Conservation (phyloP, 345 rosid species). For the Gossypium turneri region DNA sequence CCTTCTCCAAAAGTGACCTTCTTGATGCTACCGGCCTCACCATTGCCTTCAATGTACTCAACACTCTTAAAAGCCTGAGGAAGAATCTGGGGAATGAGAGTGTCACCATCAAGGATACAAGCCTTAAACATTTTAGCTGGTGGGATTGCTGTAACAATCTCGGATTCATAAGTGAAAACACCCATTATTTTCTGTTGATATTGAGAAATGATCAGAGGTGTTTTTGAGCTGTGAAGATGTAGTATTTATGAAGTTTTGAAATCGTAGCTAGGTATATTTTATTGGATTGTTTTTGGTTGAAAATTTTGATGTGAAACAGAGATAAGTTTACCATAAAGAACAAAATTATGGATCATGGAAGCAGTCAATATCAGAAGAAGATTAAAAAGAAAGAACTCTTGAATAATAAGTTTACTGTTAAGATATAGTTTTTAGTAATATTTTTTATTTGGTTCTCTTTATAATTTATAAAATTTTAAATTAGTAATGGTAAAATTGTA, state of each 20-base stretch:
- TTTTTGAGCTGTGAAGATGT: too few species aligned
- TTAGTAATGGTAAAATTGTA: too few species aligned
- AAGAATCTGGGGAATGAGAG: conserved; percentile 24
- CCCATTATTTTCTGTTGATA: conserved; percentile 14
- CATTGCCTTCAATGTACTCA: conserved; percentile 30
- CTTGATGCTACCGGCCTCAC: conserved; percentile 32
- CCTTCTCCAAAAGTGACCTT: conserved; percentile 14
- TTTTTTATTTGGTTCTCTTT: too few species aligned
- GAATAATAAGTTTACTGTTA: too few species aligned
- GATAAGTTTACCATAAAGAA: not conserved
- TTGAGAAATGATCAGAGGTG: too few species aligned
- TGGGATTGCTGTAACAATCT: conserved; percentile 4
- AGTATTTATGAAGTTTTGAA: too few species aligned
- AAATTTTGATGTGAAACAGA: too few species aligned
- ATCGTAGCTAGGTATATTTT: too few species aligned
- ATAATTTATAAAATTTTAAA: too few species aligned
- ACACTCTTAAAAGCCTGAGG: conserved; percentile 30
- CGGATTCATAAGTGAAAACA: conserved; percentile 9
- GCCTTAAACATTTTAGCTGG: conserved; percentile 22
- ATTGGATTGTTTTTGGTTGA: too few species aligned
- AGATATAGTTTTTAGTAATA: too few species aligned
- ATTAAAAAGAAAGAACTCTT: not conserved
- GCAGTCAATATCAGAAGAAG: not conserved
- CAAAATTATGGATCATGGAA: not conserved
- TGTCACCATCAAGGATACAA: conserved; percentile 24